Base-by-base conservation (phyloP, 768 basidiomycete species). In the Trichaptum fuscoviolaceum region DNA sequence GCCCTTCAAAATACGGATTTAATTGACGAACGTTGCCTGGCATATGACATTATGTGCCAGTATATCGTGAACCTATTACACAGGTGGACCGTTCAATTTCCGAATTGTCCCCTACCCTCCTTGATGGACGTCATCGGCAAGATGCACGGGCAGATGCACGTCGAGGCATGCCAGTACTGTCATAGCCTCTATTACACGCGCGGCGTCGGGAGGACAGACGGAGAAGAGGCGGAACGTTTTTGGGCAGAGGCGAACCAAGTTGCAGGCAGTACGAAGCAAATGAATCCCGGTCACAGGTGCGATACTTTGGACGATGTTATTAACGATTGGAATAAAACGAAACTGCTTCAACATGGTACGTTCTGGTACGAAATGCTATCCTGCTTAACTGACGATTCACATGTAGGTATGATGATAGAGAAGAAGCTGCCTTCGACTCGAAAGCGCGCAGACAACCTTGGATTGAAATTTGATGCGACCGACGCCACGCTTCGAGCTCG, bases 161-260 rank as follows among this genome's bases (percentile, higher is more conserved):
- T 66, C 26, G 35, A 57, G 20, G 25, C 20, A 1, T 73, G 72
- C 66, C 66, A 65, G 52, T 63, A 57, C 20, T 18, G 52, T 8
- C 70, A 60, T 36, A 73, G 71, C 6, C 64, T 73, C 62, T 71
- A 73, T 42, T 71, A 62, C 57, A 65, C 63, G 1, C 60, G 63
- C 9, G 63, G 70, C 27, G 69, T 65, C 15, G 71, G 73, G 8
- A n/a, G 69, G 10, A 73, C 68, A 23, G 69, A 73, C 61, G 73
- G 73, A 0, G 73, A 74, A 59, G 71, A 65, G 1, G 67, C 71
- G 0, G 73, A 74, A 27, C 24, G 71, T 1, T 64, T 66, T 25
- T 73, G 72, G 72, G 58, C 69, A 1, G 63, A 64, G 64, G 36
- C 67, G 17, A 73, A 73, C 30, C 65, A 67, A 63, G 65, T 64